Base-by-base conservation (phyloP, 768 basidiomycete genomes). In the Lactarius psammicola region DNA sequence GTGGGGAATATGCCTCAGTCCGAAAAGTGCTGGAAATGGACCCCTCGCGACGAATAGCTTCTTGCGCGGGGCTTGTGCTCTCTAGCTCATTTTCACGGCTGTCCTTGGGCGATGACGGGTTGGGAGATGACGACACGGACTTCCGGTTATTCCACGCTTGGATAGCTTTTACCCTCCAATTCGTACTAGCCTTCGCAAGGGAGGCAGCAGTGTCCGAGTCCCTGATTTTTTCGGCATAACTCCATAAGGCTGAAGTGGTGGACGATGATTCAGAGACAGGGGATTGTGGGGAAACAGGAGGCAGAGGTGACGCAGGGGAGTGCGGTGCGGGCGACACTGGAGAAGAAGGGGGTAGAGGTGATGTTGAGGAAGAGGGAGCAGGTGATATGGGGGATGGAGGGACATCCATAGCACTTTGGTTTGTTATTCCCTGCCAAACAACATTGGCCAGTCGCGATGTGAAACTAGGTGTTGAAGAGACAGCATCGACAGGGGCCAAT, bases 351-450 rank as follows among this genome's bases (percentile, higher is more conserved):
- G 76, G 75, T 6, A 72, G 63, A 15, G 80, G 76, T n/a, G 75
- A 75, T 8, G 72, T 53, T 4, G 80, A 76, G 49, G 80, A 76
- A n/a, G 67, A 55, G 15, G 59, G 78, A 74, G n/a, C 3, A 51
- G 70, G 49, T 13, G 76, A 76, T 1, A 71, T 69, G 1, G 80
- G 81, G 42, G 81, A 78, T 1, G 80, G 77, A 20, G 86, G 82
- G 11, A 77, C 76, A n/a, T 88, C 88, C 88, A 88, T 88, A 2
- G 87, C 84, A 64, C 81, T 82, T 73, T 87, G 86, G 70, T 90
- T 91, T 3, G 88, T 89, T 69, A 91, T 85, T 4, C 89, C 90
- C 72, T 82, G 81, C 89, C 89, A 91, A 26, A 90, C 81, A n/a
- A 83, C 84, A 63, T 77, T 84, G 10, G 87, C 84, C 17, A 89